Evolutionary conservation across 1,284 basidiomycete species (phyloP).

Genomic region (Xanthoconium separans): DNA sequence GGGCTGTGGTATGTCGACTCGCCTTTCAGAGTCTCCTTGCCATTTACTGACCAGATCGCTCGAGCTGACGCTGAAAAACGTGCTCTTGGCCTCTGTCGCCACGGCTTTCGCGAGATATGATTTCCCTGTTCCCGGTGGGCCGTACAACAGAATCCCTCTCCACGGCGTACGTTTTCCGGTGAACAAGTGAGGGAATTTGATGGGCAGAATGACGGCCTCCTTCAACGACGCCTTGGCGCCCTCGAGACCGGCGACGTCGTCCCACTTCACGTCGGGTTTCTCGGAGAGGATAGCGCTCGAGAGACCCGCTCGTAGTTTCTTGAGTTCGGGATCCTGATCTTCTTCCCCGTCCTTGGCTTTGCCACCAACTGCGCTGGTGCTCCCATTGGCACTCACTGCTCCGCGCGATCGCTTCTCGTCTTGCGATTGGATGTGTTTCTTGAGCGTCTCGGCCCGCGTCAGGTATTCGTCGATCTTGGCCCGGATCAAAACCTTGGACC

Average conservation of each 20-base stretch:
- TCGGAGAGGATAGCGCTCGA: slow-evolving; percentile 90
- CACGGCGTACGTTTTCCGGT: slow-evolving; percentile 98
- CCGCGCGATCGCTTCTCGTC: slow-evolving; percentile 72
- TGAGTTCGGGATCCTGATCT: slow-evolving; percentile 87
- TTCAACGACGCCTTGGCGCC: slow-evolving; percentile 95
- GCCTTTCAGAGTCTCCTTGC: slow-evolving; percentile 99
- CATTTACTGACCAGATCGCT: slow-evolving; percentile 98
- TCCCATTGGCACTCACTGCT: slow-evolving; percentile 80
- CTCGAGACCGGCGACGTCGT: slow-evolving; percentile 95
- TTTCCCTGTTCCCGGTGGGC: slow-evolving; percentile 95
- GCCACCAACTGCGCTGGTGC: slow-evolving; percentile 58
- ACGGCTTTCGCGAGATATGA: slow-evolving; percentile 97
- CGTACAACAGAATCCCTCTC: slow-evolving; percentile 94
- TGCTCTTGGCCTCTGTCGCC: slow-evolving; percentile 97
- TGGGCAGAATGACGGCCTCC: slow-evolving; percentile 97
- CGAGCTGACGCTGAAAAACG: slow-evolving; percentile 96
- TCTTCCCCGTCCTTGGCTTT: slow-evolving; percentile 77
- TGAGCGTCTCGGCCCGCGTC: slow-evolving; percentile 88
- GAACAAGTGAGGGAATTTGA: slow-evolving; percentile 98
- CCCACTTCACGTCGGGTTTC: slow-evolving; percentile 96
- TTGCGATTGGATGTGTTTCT: slow-evolving; percentile 71
- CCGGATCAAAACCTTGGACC: slow-evolving; percentile 86
- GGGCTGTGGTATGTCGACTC: slow-evolving; percentile 27
- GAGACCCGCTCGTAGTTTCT: slow-evolving; percentile 91
- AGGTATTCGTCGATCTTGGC: slow-evolving; percentile 93